Evolutionary conservation across 2,329 filamentous ascomycete species (phyloP).

Genomic region (Exophiala lecanii-corni): DNA sequence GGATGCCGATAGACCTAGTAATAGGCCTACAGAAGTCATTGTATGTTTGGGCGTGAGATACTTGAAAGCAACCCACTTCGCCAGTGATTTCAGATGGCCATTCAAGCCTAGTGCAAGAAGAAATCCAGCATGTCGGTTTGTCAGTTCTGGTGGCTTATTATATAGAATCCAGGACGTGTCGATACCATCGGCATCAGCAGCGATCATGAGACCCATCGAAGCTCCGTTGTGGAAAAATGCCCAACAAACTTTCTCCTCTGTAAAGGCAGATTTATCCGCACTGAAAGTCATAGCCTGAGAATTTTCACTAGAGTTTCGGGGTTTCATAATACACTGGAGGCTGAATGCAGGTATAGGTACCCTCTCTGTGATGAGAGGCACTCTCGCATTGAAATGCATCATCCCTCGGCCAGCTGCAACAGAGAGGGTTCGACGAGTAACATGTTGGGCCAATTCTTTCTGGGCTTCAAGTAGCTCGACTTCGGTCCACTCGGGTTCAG

Average conservation of each 20-base stretch:
- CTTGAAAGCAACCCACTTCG: slow-evolving; percentile 98
- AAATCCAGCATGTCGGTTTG: slow-evolving; percentile 93
- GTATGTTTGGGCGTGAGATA: slow-evolving; percentile 98
- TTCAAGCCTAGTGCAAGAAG: slow-evolving; percentile 86
- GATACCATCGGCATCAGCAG: slow-evolving; percentile 82
- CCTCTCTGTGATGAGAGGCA: slow-evolving; percentile 87
- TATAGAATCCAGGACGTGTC: slow-evolving; percentile 99
- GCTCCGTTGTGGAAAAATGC: slow-evolving; percentile 97
- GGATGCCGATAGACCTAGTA: slow-evolving; percentile 86
- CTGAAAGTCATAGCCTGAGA: slow-evolving; percentile 53
- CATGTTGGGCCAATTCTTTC: slow-evolving; percentile 79
- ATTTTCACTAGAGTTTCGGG: slow-evolving; percentile 68
- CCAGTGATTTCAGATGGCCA: slow-evolving; percentile 86
- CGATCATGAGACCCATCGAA: slow-evolving; percentile 87
- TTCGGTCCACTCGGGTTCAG: slow-evolving; percentile 74
- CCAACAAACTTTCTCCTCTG: slow-evolving; percentile 96
- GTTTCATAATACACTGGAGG: slow-evolving; percentile 84
- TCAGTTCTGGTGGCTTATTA: slow-evolving; percentile 90
- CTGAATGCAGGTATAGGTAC: slow-evolving; percentile 88
- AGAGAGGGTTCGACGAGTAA: slow-evolving; percentile 82
- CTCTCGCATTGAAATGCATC: slow-evolving; percentile 79
- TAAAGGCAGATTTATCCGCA: slow-evolving; percentile 82
- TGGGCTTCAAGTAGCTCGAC: slow-evolving; percentile 86
- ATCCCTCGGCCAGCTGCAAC: slow-evolving; percentile 83
- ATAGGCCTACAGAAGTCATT: slow-evolving; percentile 96